These are phyloP conservation scores for Corynascus novoguineensis DNA, from an alignment of 495 filamentous ascomycete genomes.

Conservation along the genomic window DNA sequence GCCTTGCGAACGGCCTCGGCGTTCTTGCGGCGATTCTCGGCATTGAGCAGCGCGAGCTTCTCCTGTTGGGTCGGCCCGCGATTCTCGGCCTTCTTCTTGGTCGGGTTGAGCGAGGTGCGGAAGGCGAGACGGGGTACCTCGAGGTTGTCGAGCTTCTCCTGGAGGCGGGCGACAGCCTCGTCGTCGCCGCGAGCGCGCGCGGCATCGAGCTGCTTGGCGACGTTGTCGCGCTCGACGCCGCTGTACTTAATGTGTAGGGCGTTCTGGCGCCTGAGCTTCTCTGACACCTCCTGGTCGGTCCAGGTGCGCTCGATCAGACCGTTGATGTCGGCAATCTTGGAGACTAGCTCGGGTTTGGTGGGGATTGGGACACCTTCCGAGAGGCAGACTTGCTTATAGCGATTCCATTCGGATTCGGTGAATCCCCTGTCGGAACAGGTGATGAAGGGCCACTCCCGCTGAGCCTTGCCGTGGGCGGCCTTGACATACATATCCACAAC, in stretches of 20 bases:
- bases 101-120: conserved; percentile 51
- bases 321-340: conserved; percentile 79
- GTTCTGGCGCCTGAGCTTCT: conserved; percentile 67
- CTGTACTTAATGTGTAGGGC: conserved; percentile 53
- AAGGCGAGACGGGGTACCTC: conserved; percentile 65
- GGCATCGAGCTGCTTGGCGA: conserved; percentile 56
- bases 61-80: conserved; percentile 58
- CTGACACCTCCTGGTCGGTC: conserved; percentile 70
- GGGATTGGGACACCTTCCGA: conserved; percentile 68
- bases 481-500: conserved; percentile 70
- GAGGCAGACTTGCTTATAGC: conserved; percentile 70
- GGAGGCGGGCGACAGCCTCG: conserved; percentile 51
- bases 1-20: conserved; percentile 77
- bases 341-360: conserved; percentile 55
- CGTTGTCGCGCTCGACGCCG: conserved; percentile 56
- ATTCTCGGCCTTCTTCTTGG: conserved; percentile 36
- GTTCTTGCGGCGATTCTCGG: conserved; percentile 71
- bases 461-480: conserved; percentile 68
- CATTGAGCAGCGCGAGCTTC: conserved; percentile 68
- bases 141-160: conserved; percentile 62
- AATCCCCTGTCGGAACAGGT: conserved; percentile 71
- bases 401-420: conserved; percentile 72
- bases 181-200: conserved; percentile 60
- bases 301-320: conserved; percentile 68
- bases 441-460: conserved; percentile 76